Evolutionary conservation across 495 filamentous ascomycete genomes (phyloP).

Genomic region (Neurospora sp.): DNA sequence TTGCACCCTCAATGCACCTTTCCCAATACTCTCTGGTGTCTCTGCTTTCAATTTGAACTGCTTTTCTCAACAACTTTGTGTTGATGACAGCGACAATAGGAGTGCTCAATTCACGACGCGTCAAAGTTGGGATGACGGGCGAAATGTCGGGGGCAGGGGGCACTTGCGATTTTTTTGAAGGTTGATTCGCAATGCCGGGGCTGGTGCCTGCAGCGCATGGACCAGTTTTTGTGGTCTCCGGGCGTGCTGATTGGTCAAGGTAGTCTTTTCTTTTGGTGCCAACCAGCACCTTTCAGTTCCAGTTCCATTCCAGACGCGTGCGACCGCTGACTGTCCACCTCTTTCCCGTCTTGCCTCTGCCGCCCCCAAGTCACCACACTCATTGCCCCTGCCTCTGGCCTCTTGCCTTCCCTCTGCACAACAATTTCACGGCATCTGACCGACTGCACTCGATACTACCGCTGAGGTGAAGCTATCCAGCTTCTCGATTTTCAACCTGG

Average conservation of each 20-base stretch:
- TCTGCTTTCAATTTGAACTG: background rate
- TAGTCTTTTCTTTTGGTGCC: background rate
- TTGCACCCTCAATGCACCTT: background rate
- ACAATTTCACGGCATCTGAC: background rate
- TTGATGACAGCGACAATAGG: constrained; percentile 6
- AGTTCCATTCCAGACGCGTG: background rate
- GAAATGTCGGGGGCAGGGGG: background rate
- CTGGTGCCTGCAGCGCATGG: constrained; percentile 22
- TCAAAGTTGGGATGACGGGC: background rate
- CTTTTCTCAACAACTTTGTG: background rate
- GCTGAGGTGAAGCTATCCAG: background rate
- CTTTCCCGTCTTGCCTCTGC: background rate
- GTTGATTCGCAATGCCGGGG: constrained; percentile 20
- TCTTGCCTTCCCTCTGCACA: background rate
- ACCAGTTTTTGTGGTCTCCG: constrained; percentile 1
- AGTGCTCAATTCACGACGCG: constrained; percentile 12
- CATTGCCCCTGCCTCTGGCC: background rate
- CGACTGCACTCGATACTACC: background rate
- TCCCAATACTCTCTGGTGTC: background rate
- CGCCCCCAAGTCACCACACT: background rate
- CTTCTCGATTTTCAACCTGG: background rate
- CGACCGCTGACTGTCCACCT: background rate
- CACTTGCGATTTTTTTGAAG: constrained; percentile 17
- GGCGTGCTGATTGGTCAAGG: background rate
- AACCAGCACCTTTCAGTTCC: background rate